Conservation (phyloP, 768 basidiomycete genomes). For the Rhodotorula graminis region DNA sequence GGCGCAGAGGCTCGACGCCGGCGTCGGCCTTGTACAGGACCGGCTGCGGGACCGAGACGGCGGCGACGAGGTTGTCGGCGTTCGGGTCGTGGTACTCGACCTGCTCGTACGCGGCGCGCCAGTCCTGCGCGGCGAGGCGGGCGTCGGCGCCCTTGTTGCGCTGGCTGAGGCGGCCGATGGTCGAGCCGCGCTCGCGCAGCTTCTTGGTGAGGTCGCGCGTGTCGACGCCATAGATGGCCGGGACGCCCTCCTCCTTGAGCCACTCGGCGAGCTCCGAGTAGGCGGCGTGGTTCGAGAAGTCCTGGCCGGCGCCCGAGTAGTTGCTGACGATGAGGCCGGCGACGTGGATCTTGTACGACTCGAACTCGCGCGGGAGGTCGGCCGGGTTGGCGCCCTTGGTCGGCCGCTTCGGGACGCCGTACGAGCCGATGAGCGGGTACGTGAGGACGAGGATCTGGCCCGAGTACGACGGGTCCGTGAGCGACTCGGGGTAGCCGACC, state of each 20-base stretch:
- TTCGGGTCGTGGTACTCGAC: conserved; percentile 86
- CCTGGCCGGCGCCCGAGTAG: conserved; percentile 64
- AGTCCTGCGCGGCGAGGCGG: conserved; percentile 47
- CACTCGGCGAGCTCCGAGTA: conserved; percentile 78
- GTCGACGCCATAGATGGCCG: conserved; percentile 92
- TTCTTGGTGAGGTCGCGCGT: conserved; percentile 94
- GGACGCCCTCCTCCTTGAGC: conserved; percentile 90
- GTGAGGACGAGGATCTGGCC: conserved; percentile 96
- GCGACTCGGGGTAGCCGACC: conserved; percentile 97
- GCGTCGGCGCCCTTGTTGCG: conserved; percentile 49
- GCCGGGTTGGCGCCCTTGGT: conserved; percentile 46
- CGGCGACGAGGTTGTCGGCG: conserved; percentile 78
- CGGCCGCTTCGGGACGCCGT: conserved; percentile 82
- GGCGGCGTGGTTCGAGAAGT: conserved; percentile 92
- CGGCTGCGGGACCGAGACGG: conserved; percentile 69
- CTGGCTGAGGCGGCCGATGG: conserved; percentile 79
- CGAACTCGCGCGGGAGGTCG: conserved; percentile 62
- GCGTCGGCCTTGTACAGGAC: conserved; percentile 57
- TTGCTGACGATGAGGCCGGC: conserved; percentile 85
- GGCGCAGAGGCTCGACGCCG: conserved; percentile 51
- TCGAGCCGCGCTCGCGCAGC: conserved; percentile 87
- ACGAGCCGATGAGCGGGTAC: conserved; percentile 94
- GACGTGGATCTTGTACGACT: conserved; percentile 90
- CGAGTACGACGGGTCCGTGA: conserved; percentile 97
- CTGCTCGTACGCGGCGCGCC: conserved; percentile 79